Evolutionary conservation across 108 stramenopile genomes (phyloP), one percentile per base, ranked within the genome.

Genomic region (Parmales sp.): DNA sequence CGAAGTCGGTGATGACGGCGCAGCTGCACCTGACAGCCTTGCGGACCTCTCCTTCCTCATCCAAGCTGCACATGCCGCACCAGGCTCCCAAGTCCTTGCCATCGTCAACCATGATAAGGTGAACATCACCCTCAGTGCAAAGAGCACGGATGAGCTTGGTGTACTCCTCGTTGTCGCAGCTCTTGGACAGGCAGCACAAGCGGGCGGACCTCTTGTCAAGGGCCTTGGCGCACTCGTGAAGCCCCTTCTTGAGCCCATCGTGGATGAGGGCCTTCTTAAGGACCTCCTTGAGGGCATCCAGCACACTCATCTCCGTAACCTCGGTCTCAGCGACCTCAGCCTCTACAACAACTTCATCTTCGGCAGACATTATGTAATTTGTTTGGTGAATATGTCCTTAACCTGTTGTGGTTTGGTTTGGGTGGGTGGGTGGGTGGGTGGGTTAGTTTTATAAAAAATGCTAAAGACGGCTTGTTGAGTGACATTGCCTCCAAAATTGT

Each of bases 131-230:
- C 78, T 99, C 96, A 69, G 89, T 84, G 76, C 98, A 98, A 13
- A 99, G 87, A 38, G 96, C 98, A 72, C 91, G 93, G 75, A 97
- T 90, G 77, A 99, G 95, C 84, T 93, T 92, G 76, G 90, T 94
- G 94, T 97, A 98, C 78, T 95, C 95, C 45, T 91, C 93, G 75
- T 97, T 94, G 64, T 98, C 97, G 88, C 98, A 98, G 83, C 96
- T 91, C 80, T 92, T 92, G 78, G 96, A 87, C 38, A 99, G 93
- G 79, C 95, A 96, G 88, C 98, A 98, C 46, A 99, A 87, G 69
- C 95, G 93, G 71, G 95, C 97, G 29, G 94, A 81, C 29, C 90
- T 89, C 37, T 92, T 82, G 69, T 99, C 97, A 67, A 98, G 90
- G 63, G 90, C 98, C 92, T 97, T 97, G 79, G 92, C 91, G 73